Conservation (phyloP, 768 basidiomycete species). For the Chiua virens region DNA sequence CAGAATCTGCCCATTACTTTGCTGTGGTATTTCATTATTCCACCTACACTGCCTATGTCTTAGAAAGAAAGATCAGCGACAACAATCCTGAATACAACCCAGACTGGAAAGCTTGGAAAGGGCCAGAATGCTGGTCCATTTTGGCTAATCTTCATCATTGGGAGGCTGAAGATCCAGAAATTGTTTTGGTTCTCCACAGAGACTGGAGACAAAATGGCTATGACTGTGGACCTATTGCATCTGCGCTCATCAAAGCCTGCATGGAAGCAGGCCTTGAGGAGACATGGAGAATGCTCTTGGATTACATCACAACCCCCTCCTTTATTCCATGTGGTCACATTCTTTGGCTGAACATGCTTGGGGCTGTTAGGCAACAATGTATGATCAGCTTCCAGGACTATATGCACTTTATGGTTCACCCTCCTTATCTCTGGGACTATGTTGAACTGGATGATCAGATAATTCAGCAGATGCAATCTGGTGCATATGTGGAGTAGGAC, state of each 20-base stretch:
- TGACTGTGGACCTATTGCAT: conserved; percentile 3
- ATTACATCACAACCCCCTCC: background rate
- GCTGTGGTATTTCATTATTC: background rate
- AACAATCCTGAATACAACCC: background rate
- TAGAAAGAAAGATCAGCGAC: background rate
- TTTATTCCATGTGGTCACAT: conserved; percentile 2
- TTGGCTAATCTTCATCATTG: conserved; percentile 1
- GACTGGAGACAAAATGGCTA: conserved; percentile 10
- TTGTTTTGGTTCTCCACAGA: background rate
- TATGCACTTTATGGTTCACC: background rate
- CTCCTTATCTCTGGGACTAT: background rate
- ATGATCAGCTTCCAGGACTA: background rate
- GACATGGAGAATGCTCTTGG: background rate
- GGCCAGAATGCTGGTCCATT: background rate
- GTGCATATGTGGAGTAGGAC: background rate
- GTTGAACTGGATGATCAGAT: background rate
- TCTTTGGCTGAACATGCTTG: background rate
- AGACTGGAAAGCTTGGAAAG: background rate
- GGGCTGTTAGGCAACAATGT: background rate
- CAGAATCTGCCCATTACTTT: background rate
- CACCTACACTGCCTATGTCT: background rate
- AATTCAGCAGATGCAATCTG: background rate
- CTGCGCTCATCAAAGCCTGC: background rate
- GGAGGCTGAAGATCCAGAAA: background rate
- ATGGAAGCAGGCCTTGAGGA: background rate